phyloP scores from a whole-genome alignment of 768 basidiomycete species.

The Pisolithus orientalis region DNA sequence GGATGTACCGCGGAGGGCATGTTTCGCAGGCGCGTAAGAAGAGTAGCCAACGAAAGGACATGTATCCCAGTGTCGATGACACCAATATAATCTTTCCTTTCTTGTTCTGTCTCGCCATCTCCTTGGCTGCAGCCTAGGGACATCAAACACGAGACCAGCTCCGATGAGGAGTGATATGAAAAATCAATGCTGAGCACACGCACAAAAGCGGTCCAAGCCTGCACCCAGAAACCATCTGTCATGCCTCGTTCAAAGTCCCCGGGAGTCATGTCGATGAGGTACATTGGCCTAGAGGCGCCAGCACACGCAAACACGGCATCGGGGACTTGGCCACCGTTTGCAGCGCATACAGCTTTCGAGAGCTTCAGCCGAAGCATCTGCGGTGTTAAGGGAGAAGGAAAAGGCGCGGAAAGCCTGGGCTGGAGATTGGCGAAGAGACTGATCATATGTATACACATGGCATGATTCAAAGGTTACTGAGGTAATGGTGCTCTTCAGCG shows the following conservation, averaged over 20 bases:
- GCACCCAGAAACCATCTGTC: slow-evolving; percentile 28
- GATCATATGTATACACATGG: background rate
- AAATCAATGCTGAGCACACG: slow-evolving; percentile 8
- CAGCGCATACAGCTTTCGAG: slow-evolving; percentile 50
- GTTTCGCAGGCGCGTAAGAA: slow-evolving; percentile 78
- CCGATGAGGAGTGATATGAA: background rate
- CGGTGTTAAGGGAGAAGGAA: slow-evolving; percentile 57
- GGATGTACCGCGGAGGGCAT: slow-evolving; percentile 69
- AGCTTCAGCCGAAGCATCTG: slow-evolving; percentile 50
- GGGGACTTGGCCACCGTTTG: slow-evolving; percentile 53
- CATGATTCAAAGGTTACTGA: background rate
- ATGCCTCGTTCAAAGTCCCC: slow-evolving; percentile 45
- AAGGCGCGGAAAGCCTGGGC: slow-evolving; percentile 59
- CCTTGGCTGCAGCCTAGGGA: slow-evolving; percentile 56
- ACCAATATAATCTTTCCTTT: slow-evolving; percentile 73
- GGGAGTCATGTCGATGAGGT: slow-evolving; percentile 66
- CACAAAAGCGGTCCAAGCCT: slow-evolving; percentile 38
- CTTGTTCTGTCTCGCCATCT: slow-evolving; percentile 50
- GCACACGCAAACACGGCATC: slow-evolving; percentile 80
- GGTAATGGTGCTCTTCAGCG: background rate
- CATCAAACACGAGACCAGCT: background rate
- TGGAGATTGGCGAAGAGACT: slow-evolving; percentile 50
- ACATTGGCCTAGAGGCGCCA: slow-evolving; percentile 63
- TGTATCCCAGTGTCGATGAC: slow-evolving; percentile 67
- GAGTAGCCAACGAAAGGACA: slow-evolving; percentile 78